Evolutionary conservation across 2,329 filamentous ascomycete species (phyloP), one percentile per base, ranked within the genome.

Genomic region (Botrytis tulipae): DNA sequence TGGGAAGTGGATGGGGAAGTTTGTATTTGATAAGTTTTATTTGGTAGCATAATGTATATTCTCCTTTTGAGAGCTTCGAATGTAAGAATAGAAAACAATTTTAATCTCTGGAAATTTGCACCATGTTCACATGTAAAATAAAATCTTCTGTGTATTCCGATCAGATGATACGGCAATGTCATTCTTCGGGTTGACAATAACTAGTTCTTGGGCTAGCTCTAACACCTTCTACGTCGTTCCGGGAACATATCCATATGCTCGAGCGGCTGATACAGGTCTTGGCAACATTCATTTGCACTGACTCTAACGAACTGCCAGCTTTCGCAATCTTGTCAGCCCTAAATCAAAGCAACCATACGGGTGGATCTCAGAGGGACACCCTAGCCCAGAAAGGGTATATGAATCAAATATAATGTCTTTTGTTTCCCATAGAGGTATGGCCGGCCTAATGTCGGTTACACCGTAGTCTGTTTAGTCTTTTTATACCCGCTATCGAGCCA

Each of bases 31-130:
- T n/a, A 32, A 14, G 35, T 51, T 51, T 35, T 51, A 54, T 67
- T 54, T 42, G 10, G 22, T 54, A 67, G 32, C 22, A 40, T 67
- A 67, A 67, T 67, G 32, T 67, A 54, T 67, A 40, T 67, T 54
- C 22, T 40, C 14, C n/a, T 14, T n/a, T 8, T 2, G 32, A 37
- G 44, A 37, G 44, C 16, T 54, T 37, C 35, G 3, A 8, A 51
- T 35, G 29, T 20, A 29, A 9, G 22, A 8, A 67, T 51, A 9
- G 8, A 51, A 12, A 67, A 32, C 16, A 8, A 66, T n/a, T 35
- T 10, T 48, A 35, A 66, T 66, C 25, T 29, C 14, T 67, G 29
- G 22, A 51, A 48, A n/a, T 67, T 7, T 9, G 7, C 12, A 37
- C 10, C 25, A 14, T 4, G 37, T 7, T 51, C 20, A 48, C 29